A percentile compares a stretch with the other conserved stretches of the same genome.
Evolutionary conservation across 1,139 yeast species (phyloP).

Genomic region (Geotrichum klebahnii): DNA sequence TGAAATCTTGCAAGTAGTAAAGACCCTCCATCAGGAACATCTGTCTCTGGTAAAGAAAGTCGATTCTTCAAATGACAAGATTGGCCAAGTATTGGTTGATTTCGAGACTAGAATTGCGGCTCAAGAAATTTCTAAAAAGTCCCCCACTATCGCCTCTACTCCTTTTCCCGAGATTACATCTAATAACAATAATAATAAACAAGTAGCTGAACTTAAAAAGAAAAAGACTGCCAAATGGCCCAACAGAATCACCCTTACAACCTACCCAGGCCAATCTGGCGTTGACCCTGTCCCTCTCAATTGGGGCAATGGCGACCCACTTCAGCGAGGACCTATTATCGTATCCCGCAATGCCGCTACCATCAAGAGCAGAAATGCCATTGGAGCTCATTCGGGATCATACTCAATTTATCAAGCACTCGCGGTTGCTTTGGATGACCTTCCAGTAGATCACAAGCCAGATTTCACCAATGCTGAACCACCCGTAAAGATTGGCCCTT

Average conservation of each 20-base stretch:
- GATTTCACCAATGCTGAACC: slow-evolving; percentile 60
- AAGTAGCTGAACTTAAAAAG: slow-evolving; percentile 8
- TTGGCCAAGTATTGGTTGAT: slow-evolving; percentile 16
- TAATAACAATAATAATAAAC: no score
- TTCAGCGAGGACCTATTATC: slow-evolving; percentile 52
- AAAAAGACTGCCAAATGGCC: slow-evolving; percentile 29
- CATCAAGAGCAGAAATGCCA: slow-evolving; percentile 46
- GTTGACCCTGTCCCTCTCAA: slow-evolving; percentile 46
- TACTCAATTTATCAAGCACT: slow-evolving; percentile 58
- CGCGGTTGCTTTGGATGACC: slow-evolving; percentile 54
- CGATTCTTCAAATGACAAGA: slow-evolving; percentile 23
- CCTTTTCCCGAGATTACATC: slow-evolving; percentile 1
- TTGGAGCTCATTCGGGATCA: slow-evolving; percentile 60
- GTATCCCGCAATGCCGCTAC: slow-evolving; percentile 44
- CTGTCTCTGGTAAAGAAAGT: slow-evolving; percentile 22
- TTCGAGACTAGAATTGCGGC: slow-evolving; percentile 17
- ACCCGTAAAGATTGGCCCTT: slow-evolving; percentile 51
- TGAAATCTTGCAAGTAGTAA: slow-evolving; percentile 17
- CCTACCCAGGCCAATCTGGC: slow-evolving; percentile 49
- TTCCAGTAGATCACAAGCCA: slow-evolving; percentile 49
- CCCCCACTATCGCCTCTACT: slow-evolving; percentile 11
- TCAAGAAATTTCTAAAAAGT: slow-evolving; percentile 15
- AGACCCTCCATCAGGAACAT: slow-evolving; percentile 22
- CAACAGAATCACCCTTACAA: slow-evolving; percentile 44
- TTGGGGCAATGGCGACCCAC: slow-evolving; percentile 51